Percentiles rank a stretch among this genome's conserved stretches.
Evolutionary conservation across 768 basidiomycete genomes (phyloP).

Genomic region (Russula emetica): DNA sequence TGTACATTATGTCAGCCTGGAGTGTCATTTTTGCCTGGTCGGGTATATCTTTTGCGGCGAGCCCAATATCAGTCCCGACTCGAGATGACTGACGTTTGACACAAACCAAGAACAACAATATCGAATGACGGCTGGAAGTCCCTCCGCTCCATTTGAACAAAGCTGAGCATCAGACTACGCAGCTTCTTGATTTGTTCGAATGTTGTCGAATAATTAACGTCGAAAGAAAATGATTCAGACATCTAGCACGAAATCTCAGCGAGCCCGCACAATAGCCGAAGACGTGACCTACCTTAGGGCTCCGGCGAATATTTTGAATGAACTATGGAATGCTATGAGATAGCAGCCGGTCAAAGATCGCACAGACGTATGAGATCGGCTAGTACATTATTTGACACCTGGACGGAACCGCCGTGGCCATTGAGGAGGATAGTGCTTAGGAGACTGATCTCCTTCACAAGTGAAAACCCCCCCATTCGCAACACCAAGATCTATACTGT

Average conservation of each 20-base stretch:
- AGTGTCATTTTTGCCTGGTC: slow-evolving; percentile 75
- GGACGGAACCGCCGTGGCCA: slow-evolving; percentile 53
- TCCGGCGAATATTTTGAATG: slow-evolving; percentile 67
- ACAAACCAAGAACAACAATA: slow-evolving; percentile 57
- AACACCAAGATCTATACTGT: slow-evolving; percentile 51
- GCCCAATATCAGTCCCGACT: slow-evolving; percentile 14
- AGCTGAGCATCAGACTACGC: slow-evolving; percentile 74
- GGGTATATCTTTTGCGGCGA: slow-evolving; percentile 55
- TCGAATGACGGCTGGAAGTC: slow-evolving; percentile 78
- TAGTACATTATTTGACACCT: slow-evolving; percentile 63
- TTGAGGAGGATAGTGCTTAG: slow-evolving; percentile 73
- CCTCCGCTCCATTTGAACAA: slow-evolving; percentile 63
- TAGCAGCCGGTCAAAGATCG: background rate
- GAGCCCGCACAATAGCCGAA: slow-evolving; percentile 7
- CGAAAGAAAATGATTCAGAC: slow-evolving; percentile 78
- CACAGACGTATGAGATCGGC: slow-evolving; percentile 46
- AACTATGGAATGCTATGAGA: slow-evolving; percentile 40
- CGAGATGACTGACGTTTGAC: background rate
- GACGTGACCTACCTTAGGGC: slow-evolving; percentile 49
- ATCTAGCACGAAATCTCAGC: slow-evolving; percentile 39
- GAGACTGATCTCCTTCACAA: slow-evolving; percentile 83
- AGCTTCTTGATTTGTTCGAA: slow-evolving; percentile 80
- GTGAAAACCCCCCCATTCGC: slow-evolving; percentile 53
- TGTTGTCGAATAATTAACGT: slow-evolving; percentile 70
- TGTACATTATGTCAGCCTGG: slow-evolving; percentile 82